These are phyloP conservation scores for Arthrobotrys musiformis DNA, from an alignment of 2,329 filamentous ascomycete genomes.

Conservation along the genomic window DNA sequence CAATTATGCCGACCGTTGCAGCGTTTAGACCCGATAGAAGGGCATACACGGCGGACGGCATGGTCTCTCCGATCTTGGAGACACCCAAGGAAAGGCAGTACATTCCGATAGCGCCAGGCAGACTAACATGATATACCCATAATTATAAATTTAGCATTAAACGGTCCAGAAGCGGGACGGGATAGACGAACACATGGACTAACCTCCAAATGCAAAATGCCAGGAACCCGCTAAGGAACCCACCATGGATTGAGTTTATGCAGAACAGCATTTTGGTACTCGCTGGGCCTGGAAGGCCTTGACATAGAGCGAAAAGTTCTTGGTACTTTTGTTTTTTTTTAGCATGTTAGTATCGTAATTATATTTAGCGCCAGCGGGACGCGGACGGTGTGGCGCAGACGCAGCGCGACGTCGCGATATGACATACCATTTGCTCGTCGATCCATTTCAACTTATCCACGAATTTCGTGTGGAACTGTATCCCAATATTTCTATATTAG, in stretches of 20 bases:
- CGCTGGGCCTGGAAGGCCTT: conserved; percentile 74
- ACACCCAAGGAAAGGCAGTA: conserved; percentile 75
- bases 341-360: not conserved
- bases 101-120: conserved; percentile 78
- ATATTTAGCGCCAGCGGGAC: not conserved
- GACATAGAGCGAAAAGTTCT: conserved; percentile 76
- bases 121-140: conserved; percentile 63
- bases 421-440: conserved; percentile 72
- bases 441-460: conserved; percentile 68
- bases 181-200: not conserved
- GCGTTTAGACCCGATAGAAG: conserved; percentile 78
- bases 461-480: conserved; percentile 68
- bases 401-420: not conserved
- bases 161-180: not conserved
- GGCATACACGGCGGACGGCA: conserved; percentile 74
- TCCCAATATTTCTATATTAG: not conserved
- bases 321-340: conserved; percentile 70
- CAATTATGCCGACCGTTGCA: conserved; percentile 77
- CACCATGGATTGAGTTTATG: conserved; percentile 73
- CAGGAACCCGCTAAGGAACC: conserved; percentile 69
- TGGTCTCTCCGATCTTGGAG: conserved; percentile 68
- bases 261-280: conserved; percentile 79
- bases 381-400: not conserved
- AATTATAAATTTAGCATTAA: conserved; percentile 3
- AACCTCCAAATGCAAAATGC: conserved; percentile 74